Evolutionary conservation across 768 basidiomycete species (phyloP), one percentile per base, ranked within the genome.

Genomic region (Tylopilus sp.): DNA sequence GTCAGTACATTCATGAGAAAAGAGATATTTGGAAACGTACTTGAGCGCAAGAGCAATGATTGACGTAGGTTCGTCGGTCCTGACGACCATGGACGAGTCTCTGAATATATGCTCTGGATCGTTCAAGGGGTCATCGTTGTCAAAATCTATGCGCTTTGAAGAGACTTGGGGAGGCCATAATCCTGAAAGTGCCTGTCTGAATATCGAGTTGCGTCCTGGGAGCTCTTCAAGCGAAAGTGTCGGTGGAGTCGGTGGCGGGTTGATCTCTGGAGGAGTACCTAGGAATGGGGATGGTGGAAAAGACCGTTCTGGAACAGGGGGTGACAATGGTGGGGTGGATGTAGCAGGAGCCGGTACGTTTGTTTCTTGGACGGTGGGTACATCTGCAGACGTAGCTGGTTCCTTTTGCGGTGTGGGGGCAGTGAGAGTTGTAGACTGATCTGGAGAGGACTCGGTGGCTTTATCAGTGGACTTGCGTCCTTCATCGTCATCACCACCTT

Each of bases 1-100:
- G 14, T 63, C 26, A 63, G 56, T 9, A 31, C 48, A 42, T 52
- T n/a, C 17, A 19, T 40, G 34, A 28, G 16, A 44, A 37, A 21
- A 34, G 48, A 19, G 19, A 21, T n/a, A 28, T 14, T n/a, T 45
- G 46, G 16, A 38, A 9, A 71, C 83, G 62, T 63, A 92, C 92
- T 88, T 91, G 45, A 99, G 72, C 6, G 93, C 92, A 52, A 98
- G 84, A 8, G 97, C 95, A 58, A 98, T 94, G 63, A 98, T 97
- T 17, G 96, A 98, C 0, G 95, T 97, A 3, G 96, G 97, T 65
- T 99, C 97, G 67, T 98, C 94, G 19, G 93, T 93, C 19, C 96
- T 82, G 19, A 99, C 88, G 46, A 98, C 86, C 83, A 98, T 95
- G 3, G 88, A 86, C 16, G 92, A 93, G 64, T 96, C 95, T 33